phyloP scores from a whole-genome alignment of 371 early-diverging fungal species.

The Coelomomyces lativittatus region DNA sequence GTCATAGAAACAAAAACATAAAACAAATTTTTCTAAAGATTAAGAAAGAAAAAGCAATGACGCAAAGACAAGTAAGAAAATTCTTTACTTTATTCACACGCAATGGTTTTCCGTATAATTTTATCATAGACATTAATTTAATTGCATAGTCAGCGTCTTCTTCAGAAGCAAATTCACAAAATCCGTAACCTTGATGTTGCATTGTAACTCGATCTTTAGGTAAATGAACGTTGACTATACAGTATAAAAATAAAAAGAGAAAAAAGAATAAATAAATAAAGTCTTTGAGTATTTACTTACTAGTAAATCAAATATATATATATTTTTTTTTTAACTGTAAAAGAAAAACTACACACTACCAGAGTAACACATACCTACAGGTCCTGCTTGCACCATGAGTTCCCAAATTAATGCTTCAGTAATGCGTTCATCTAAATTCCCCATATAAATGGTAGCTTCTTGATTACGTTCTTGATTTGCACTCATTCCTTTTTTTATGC shows the following conservation, averaged over 20 bases:
- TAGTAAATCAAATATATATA: background rate
- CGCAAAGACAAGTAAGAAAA: background rate
- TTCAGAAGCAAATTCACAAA: conserved; percentile 79
- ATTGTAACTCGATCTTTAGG: conserved; percentile 94
- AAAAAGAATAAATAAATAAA: background rate
- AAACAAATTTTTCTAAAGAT: too few relatives aligned
- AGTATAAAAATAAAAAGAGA: background rate
- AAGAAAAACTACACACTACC: too few relatives aligned
- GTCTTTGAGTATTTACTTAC: background rate
- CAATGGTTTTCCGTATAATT: conserved; percentile 83
- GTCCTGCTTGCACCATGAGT: conserved; percentile 93
- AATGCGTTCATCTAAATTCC: conserved; percentile 86
- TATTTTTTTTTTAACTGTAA: too few relatives aligned
- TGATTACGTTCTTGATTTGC: conserved; percentile 52
- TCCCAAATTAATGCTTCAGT: conserved; percentile 89
- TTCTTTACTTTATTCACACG: conserved; percentile 70
- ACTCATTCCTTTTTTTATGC: too few relatives aligned
- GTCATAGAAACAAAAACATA: too few relatives aligned
- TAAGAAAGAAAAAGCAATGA: too few relatives aligned
- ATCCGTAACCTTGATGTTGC: conserved; percentile 86
- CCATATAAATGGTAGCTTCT: conserved; percentile 91
- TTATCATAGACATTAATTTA: conserved; percentile 86
- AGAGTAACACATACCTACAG: conserved; percentile 64
- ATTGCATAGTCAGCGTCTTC: conserved; percentile 94
- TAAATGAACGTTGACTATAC: conserved; percentile 70